Evolutionary conservation across 2,329 filamentous ascomycete genomes (phyloP).

Genomic region (Fusarium sp.): DNA sequence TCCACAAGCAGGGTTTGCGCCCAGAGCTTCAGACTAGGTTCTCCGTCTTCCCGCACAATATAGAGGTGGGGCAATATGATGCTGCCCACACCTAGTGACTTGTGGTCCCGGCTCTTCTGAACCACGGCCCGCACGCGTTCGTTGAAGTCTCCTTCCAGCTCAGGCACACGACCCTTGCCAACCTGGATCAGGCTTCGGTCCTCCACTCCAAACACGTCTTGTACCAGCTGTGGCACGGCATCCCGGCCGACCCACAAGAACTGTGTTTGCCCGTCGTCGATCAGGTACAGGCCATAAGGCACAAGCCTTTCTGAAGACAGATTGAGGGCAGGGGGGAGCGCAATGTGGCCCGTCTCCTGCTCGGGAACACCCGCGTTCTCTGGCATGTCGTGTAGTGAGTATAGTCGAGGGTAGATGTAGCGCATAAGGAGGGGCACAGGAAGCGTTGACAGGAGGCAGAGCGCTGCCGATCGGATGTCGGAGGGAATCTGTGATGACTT

Average conservation of each 20-base stretch:
- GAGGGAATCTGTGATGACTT: slow-evolving; percentile 95
- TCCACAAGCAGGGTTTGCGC: slow-evolving; percentile 96
- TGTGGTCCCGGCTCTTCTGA: slow-evolving; percentile 92
- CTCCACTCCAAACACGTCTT: slow-evolving; percentile 90
- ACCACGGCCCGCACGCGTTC: slow-evolving; percentile 92
- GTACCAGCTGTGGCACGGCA: slow-evolving; percentile 87
- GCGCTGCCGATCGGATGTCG: slow-evolving; percentile 91
- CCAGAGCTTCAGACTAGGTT: slow-evolving; percentile 95
- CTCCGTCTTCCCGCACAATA: slow-evolving; percentile 93
- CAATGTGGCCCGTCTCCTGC: slow-evolving; percentile 87
- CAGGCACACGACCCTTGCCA: slow-evolving; percentile 88
- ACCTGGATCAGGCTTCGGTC: slow-evolving; percentile 90
- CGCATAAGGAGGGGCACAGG: slow-evolving; percentile 91
- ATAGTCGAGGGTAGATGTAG: slow-evolving; percentile 89
- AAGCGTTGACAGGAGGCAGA: slow-evolving; percentile 94
- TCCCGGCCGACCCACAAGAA: slow-evolving; percentile 98
- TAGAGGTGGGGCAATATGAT: slow-evolving; percentile 95
- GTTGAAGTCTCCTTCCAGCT: slow-evolving; percentile 96
- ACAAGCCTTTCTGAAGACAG: slow-evolving; percentile 90
- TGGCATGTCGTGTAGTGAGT: slow-evolving; percentile 96
- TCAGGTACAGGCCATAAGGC: slow-evolving; percentile 92
- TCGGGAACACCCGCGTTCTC: slow-evolving; percentile 91
- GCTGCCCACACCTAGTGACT: slow-evolving; percentile 88
- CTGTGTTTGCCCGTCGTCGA: slow-evolving; percentile 97
- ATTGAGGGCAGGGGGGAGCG: slow-evolving; percentile 87